Evolutionary conservation across 495 filamentous ascomycete species (phyloP), one percentile per base, ranked within the genome.

Genomic region (Hypoxylon trugodes): DNA sequence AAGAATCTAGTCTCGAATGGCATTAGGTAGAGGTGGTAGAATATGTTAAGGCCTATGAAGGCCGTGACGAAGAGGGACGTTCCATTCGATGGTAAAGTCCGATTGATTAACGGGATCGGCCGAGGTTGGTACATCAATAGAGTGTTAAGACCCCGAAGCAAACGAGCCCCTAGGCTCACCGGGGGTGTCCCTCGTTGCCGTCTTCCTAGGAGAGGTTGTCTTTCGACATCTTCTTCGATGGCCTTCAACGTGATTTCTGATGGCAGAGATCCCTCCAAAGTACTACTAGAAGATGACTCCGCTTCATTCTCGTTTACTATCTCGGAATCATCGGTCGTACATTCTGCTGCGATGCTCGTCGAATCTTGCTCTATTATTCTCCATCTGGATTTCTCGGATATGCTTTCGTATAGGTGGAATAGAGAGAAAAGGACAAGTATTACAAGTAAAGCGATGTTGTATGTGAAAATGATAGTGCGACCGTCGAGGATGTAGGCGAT

Each of bases 11-110:
- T 55, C 4, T 70, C 68, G 26, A 84, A 62, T 3, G 79, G 77
- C 15, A 82, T 73, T 52, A 68, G 69, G 68, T 78, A 86, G 51
- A 84, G 69, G 13, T 77, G 75, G 67, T 84, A 83, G 63, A 86
- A 87, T 16, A 82, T 26, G 40, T 87, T 87, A 2, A 89, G 63
- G 12, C 64, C 75, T 0, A 88, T 37, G 69, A 84, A 83, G 13
- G 69, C 56, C 6, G 78, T 32, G 35, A 87, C 66, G 33, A 80
- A 68, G 6, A 87, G 61, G 1, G 84, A 81, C 18, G 77, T 79
- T 12, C 71, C 76, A 55, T 84, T 88, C 13, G 81, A 79, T 2
- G 82, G 84, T 10, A 86, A 67, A 6, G 69, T 72, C 47, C 82
- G 83, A 69, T 85, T 82, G 60, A 87, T 51, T 15, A 84, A 12